phyloP scores from a whole-genome alignment of 2,329 filamentous ascomycete genomes.

The Nemania diffusa region DNA sequence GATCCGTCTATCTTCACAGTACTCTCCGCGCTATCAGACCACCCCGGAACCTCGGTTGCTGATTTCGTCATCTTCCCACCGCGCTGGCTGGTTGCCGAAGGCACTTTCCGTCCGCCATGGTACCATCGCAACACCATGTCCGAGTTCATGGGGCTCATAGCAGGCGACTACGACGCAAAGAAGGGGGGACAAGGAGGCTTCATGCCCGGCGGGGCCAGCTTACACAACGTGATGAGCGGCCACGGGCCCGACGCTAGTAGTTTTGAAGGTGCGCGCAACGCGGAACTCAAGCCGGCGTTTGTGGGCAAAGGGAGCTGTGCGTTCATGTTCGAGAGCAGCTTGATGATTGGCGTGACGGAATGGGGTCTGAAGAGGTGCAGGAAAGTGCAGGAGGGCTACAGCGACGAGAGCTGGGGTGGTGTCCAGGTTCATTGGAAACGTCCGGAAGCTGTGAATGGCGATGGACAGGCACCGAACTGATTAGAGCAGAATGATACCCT shows the following conservation, averaged over 20 bases:
- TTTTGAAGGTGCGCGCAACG: constrained; percentile 69
- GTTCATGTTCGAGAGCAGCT: constrained; percentile 75
- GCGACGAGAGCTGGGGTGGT: constrained; percentile 81
- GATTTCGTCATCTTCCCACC: constrained; percentile 73
- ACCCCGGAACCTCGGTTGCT: constrained; percentile 64
- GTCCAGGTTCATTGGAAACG: constrained; percentile 70
- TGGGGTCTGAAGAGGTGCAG: constrained; percentile 72
- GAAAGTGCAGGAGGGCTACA: constrained; percentile 74
- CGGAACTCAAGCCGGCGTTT: constrained; percentile 66
- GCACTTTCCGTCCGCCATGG: constrained; percentile 71
- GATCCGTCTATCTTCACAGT: constrained; percentile 76
- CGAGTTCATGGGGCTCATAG: constrained; percentile 64
- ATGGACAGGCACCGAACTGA: constrained; percentile 46
- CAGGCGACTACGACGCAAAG: constrained; percentile 63
- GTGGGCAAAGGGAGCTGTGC: constrained; percentile 71
- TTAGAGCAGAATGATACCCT: constrained; percentile 8
- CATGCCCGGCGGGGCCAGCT: constrained; percentile 59
- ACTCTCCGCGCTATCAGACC: constrained; percentile 63
- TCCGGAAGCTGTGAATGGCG: constrained; percentile 49
- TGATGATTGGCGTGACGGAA: constrained; percentile 77
- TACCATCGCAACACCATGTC: constrained; percentile 69
- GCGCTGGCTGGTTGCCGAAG: constrained; percentile 68
- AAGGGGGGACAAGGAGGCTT: constrained; percentile 59
- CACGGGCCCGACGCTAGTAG: constrained; percentile 63
- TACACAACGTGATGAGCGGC: constrained; percentile 72